Evolutionary conservation across 2,329 filamentous ascomycete species (phyloP), one percentile per base, ranked within the genome.

Genomic region (Cladosporium sp.): DNA sequence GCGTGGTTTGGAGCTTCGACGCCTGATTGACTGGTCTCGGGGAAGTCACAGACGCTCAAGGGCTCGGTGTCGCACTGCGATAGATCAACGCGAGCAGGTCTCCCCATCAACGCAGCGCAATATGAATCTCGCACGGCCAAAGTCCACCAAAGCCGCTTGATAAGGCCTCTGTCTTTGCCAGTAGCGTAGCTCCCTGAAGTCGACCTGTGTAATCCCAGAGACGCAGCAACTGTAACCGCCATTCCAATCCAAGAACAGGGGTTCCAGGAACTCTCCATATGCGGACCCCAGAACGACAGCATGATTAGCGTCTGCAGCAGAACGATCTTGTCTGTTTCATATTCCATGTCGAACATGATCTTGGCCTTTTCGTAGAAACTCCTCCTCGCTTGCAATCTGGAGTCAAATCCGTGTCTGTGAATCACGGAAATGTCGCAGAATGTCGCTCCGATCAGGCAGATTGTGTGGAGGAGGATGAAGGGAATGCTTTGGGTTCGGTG

Each of bases 201-300:
- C 5, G 53, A 53, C 12, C 55, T 39, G 38, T 58, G 55, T 7
- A 57, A 49, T n/a, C 56, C 56, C 6, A 58, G 51, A 11, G 55
- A 48, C 19, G 53, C 56, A 8, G 56, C 56, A n/a, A 58, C 51
- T 8, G 56, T 58, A n/a, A 57, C 55, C 15, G 41, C 56, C 27
- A 49, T 42, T 25, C 53, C 45, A 20, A 57, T 52, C 56, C 56
- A 58, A 18, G 48, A 51, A 29, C 47, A 57, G 9, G 50, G 47
- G 45, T 58, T 58, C 56, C 55, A 58, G 50, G 55, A 56, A 27
- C 41, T 51, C 11, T 58, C 52, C 33, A 51, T 39, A 15, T 46
- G 50, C 20, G 50, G 50, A 19, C 56, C 56, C 50, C 52, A 55
- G 48, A 58, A 58, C 8, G 46, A 52, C 16, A 58, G 39, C 47